A percentile compares a stretch with the other conserved stretches of the same genome.
These are phyloP conservation scores for Perkinsus chesapeaki DNA, from an alignment of 169 alveolate species.

Conservation along the genomic window DNA sequence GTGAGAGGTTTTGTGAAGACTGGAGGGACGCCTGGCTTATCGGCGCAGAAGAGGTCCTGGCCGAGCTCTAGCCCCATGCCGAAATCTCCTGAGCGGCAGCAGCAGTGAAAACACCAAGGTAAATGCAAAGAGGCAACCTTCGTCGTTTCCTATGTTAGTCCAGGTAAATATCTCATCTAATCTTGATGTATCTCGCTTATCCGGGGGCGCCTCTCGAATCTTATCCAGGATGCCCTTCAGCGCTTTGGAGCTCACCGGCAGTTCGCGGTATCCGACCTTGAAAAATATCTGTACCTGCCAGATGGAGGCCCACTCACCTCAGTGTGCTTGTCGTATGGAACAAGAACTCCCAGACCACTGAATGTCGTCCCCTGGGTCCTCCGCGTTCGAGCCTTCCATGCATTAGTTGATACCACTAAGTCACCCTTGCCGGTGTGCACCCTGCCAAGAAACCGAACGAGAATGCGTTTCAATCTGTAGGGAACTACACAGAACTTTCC, in stretches of 20 bases:
- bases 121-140: neutral
- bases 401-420: neutral
- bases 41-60: neutral
- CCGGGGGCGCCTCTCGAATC: neutral
- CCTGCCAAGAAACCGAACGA: neutral
- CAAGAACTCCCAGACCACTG: neutral
- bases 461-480: no score
- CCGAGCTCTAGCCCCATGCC: neutral
- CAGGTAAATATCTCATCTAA: neutral
- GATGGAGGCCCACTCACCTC: neutral
- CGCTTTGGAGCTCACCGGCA: neutral
- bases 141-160: neutral
- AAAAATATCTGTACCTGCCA: neutral
- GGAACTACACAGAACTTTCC: neutral
- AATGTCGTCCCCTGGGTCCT: neutral
- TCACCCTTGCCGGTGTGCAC: neutral
- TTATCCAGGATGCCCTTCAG: neutral
- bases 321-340: neutral
- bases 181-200: neutral
- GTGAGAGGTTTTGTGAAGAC: neutral
- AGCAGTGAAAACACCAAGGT: neutral
- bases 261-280: neutral
- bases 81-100: neutral
- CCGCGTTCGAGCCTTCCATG: neutral
- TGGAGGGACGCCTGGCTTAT: neutral